Evolutionary conservation across 2,329 filamentous ascomycete species (phyloP).

Genomic region (Paraphaeosphaeria minitans): DNA sequence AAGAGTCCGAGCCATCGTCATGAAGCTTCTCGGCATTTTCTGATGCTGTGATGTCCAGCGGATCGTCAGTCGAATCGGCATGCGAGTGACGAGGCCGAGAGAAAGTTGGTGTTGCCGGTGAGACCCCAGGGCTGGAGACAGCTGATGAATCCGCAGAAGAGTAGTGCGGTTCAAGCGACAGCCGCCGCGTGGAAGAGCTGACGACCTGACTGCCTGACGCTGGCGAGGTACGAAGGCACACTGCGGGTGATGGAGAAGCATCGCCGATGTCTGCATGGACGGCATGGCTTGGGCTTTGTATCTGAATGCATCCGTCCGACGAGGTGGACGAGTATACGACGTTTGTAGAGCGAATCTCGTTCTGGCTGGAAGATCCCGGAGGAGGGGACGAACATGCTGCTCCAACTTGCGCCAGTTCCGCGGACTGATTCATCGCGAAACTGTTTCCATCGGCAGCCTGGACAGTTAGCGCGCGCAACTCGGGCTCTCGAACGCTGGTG

Average conservation of each 20-base stretch:
- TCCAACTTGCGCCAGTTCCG: background rate
- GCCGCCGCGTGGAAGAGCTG: background rate
- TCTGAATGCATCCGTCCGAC: background rate
- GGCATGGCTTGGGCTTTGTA: background rate
- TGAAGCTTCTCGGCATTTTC: no score
- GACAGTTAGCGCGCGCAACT: background rate
- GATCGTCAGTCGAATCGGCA: background rate
- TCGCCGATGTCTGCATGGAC: background rate
- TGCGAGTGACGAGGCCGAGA: background rate
- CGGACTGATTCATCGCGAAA: background rate
- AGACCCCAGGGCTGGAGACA: background rate
- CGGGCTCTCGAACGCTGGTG: background rate
- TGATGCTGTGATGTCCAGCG: no score
- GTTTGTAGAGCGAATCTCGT: background rate
- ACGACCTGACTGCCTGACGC: background rate
- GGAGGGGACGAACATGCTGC: background rate
- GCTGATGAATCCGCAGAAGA: slow-evolving; percentile 1
- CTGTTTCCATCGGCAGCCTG: background rate
- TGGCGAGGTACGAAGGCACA: background rate
- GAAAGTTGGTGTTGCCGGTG: background rate
- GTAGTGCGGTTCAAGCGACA: slow-evolving; percentile 1
- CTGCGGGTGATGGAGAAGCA: background rate
- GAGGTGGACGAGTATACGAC: background rate
- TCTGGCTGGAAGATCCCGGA: background rate
- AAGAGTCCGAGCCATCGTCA: no score